Base-by-base conservation (phyloP, 148 eudicot species). In the Polygonum maritimum region DNA sequence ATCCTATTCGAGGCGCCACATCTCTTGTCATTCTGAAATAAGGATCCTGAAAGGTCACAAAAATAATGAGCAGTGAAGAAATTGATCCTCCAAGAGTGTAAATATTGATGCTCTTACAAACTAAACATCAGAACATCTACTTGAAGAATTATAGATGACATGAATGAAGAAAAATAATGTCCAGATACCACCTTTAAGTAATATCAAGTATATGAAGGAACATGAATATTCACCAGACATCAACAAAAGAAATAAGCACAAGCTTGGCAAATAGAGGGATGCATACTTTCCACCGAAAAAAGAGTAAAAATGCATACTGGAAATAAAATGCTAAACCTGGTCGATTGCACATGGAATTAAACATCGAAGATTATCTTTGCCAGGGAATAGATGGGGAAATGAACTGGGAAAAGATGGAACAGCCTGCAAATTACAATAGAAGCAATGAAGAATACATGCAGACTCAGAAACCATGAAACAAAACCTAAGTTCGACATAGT, bases 11-110 rank as follows among this genome's bases (percentile, higher is more conserved):
- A 72, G 98, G 98, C 81, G 98, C 98, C 77, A 95, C 98, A 85
- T 95, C 98, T 75, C 98, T 83, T n/a, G 98, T 92, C 98, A 95
- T 92, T 81, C 98, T 80, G 80, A 95, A 95, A 85, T 90, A 95
- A 78, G 98, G 98, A 87, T 95, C 98, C 98, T 95, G 89, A 76
- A 80, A 79, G 67, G 51, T 48, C 60, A 65, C 54, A 26, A 73
- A 77, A 54, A 74, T 74, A 74, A 48, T 54, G 36, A 69, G 67
- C 54, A 73, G 60, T 76, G 19, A 74, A 45, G 26, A 71, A 57
- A 82, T 45, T 26, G 40, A 75, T n/a, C 60, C 19, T 21, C 9
- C 49, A 33, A 54, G 76, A 55, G 48, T 38, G 16, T 51, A 51
- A 15, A 14, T 15, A 41, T 15, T 36, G 44, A 67, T 15, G 15